A percentile compares a stretch with the other conserved stretches of the same genome.
These are phyloP conservation scores for Xylaria cubensis DNA, from an alignment of 495 filamentous ascomycete genomes.

Conservation along the genomic window DNA sequence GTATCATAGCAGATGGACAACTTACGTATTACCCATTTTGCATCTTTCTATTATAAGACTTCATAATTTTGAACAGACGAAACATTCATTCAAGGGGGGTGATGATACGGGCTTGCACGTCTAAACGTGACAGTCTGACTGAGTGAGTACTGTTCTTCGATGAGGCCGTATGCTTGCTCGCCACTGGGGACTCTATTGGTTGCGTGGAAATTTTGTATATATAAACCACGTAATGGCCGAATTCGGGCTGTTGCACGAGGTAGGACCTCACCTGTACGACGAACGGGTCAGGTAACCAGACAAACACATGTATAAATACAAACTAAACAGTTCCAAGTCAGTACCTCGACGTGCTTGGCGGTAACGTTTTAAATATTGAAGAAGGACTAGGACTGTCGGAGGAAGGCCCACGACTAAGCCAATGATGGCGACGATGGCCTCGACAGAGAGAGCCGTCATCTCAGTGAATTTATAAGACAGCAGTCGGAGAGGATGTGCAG, in stretches of 20 bases:
- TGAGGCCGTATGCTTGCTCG: neutral
- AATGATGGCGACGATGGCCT: conserved; percentile 14
- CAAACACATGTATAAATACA: neutral
- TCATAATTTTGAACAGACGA: neutral
- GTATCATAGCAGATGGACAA: neutral
- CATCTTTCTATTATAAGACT: neutral
- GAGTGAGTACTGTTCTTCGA: conserved; percentile 11
- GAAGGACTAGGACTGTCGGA: neutral
- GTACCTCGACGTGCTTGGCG: neutral
- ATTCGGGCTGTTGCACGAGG: neutral
- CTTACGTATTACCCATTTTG: neutral
- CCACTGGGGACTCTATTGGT: neutral
- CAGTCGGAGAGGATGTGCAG: neutral
- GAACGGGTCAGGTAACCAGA: neutral
- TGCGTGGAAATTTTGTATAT: neutral
- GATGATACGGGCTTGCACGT: conserved; percentile 1
- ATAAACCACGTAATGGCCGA: neutral
- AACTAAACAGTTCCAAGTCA: neutral
- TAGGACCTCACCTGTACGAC: neutral
- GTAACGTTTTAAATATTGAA: neutral
- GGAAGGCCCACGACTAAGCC: neutral
- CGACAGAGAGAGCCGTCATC: neutral
- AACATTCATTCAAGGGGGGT: neutral
- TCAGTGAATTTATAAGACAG: too few relatives aligned
- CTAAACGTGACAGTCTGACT: neutral